Evolutionary conservation across 2,329 filamentous ascomycete genomes (phyloP).

Genomic region (Pseudopithomyces chartarum): DNA sequence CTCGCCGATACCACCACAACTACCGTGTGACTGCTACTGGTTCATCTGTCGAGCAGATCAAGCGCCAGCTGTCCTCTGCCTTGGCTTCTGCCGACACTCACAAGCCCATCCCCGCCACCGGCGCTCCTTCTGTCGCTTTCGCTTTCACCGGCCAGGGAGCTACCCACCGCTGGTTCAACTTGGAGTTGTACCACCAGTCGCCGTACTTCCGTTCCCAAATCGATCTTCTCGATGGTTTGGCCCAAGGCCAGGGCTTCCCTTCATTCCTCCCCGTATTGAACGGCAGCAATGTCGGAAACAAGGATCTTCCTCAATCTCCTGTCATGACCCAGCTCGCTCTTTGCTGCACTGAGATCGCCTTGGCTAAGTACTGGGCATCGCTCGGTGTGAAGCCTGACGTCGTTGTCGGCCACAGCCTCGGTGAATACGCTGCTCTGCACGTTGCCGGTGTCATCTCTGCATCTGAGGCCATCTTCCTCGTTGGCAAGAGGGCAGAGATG

Average conservation of each 20-base stretch:
- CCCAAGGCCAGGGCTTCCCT: conserved; percentile 37
- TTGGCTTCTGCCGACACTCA: not conserved
- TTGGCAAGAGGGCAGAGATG: conserved; percentile 41
- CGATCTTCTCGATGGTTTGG: conserved; percentile 32
- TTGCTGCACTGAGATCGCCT: conserved; percentile 47
- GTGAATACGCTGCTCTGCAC: conserved; percentile 48
- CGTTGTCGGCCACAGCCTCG: conserved; percentile 39
- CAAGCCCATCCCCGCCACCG: not conserved
- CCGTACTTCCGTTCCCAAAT: conserved; percentile 38
- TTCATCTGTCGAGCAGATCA: not conserved
- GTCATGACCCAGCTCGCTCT: conserved; percentile 46
- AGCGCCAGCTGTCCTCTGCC: not conserved
- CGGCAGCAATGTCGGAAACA: conserved; percentile 5
- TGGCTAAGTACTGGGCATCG: conserved; percentile 18
- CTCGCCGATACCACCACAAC: not conserved
- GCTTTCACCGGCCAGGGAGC: conserved; percentile 48
- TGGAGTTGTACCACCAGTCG: conserved; percentile 21
- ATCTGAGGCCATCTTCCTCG: conserved; percentile 41
- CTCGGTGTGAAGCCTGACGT: conserved; percentile 16
- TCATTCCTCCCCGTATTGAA: conserved; percentile 25
- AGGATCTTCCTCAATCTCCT: conserved; percentile 3
- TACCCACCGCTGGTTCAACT: conserved; percentile 20
- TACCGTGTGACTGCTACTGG: not conserved
- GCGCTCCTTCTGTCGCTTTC: conserved; percentile 39
- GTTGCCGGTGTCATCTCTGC: conserved; percentile 42